Evolutionary conservation across 2,329 filamentous ascomycete species (phyloP).

Genomic region (Colletotrichum eleusines): DNA sequence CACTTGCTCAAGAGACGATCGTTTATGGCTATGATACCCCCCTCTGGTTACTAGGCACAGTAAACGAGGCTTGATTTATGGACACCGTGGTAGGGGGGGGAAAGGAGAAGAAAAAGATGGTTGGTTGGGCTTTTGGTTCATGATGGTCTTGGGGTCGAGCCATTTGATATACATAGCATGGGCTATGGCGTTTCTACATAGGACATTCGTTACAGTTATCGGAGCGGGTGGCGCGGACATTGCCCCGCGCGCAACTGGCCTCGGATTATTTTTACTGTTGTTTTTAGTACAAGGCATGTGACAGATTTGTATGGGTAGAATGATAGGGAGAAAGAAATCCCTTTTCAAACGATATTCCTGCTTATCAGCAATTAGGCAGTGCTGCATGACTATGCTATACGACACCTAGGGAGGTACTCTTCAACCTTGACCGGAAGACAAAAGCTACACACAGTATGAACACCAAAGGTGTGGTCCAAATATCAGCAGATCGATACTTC

Average conservation of each 20-base stretch:
- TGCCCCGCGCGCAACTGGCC: not conserved
- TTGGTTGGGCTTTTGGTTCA: not conserved
- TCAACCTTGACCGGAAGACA: not conserved
- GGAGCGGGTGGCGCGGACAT: not conserved
- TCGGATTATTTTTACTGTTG: not conserved
- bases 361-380: too few species aligned
- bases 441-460: not conserved
- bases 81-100: not conserved
- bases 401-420: not conserved
- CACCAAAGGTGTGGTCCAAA: too few species aligned
- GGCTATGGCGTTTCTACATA: not conserved
- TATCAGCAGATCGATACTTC: not conserved
- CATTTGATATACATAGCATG: not conserved
- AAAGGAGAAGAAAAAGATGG: too few species aligned
- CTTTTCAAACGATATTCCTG: too few species aligned
- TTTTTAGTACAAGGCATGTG: not conserved
- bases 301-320: too few species aligned
- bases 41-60: conserved; percentile 18
- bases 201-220: not conserved
- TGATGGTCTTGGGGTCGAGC: not conserved
- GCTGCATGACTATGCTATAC: not conserved
- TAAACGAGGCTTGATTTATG: conserved; percentile 11
- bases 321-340: too few species aligned
- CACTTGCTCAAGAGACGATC: conserved; percentile 19
- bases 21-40: conserved; percentile 42